phyloP scores from a whole-genome alignment of 306 rosid genomes.

The Fragaria ananassa region DNA sequence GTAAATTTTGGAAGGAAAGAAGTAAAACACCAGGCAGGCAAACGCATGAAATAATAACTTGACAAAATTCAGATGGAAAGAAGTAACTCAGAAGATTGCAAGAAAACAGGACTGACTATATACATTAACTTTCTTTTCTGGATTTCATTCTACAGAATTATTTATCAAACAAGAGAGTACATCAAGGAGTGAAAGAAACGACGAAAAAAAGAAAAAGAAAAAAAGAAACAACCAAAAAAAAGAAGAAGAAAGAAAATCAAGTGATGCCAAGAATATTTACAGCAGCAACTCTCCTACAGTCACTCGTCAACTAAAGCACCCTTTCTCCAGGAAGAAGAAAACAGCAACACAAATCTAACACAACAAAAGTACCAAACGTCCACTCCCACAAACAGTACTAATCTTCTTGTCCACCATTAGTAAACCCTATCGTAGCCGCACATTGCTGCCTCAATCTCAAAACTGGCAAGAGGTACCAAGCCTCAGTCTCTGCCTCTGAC shows the following conservation, averaged over 20 bases:
- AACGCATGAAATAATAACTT: neutral
- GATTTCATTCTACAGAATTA: slow-evolving; percentile 58
- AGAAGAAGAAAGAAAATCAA: slow-evolving; percentile 49
- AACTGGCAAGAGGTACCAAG: slow-evolving; percentile 99
- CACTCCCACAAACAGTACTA: slow-evolving; percentile 44
- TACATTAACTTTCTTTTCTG: slow-evolving; percentile 47
- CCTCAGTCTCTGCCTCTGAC: slow-evolving; percentile 93
- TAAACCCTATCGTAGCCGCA: slow-evolving; percentile 36
- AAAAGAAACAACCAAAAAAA: slow-evolving; percentile 20
- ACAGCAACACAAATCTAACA: slow-evolving; percentile 41
- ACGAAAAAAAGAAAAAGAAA: neutral
- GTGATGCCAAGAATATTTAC: slow-evolving; percentile 66
- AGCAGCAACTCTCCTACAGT: slow-evolving; percentile 41
- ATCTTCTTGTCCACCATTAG: slow-evolving; percentile 36
- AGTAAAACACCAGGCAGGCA: neutral
- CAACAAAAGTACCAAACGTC: slow-evolving; percentile 27
- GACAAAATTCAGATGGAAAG: neutral
- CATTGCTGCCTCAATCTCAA: slow-evolving; percentile 53
- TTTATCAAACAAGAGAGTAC: slow-evolving; percentile 61
- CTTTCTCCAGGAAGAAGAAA: slow-evolving; percentile 26
- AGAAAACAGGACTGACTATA: slow-evolving; percentile 28
- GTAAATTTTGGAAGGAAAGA: neutral
- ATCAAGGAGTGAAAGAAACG: slow-evolving; percentile 15
- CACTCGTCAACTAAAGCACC: slow-evolving; percentile 37
- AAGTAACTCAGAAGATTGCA: neutral